Conservation (phyloP, 169 alveolate species). For the Amoebophrya sp. region DNA sequence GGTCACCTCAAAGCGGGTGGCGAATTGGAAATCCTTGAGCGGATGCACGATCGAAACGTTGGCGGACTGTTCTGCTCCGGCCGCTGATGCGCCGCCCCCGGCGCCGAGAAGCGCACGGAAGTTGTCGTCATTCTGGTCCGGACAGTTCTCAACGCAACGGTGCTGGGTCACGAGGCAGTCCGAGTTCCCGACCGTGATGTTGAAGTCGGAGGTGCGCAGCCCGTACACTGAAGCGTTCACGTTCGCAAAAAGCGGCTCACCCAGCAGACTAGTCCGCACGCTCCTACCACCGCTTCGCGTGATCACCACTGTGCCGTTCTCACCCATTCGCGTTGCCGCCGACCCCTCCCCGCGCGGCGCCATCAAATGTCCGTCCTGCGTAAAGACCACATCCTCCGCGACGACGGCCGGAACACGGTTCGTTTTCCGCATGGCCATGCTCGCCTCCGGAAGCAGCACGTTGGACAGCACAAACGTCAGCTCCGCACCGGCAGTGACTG, state of each 20-base stretch:
- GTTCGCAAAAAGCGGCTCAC: conserved; percentile 1
- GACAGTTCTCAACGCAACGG: background rate
- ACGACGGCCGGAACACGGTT: background rate
- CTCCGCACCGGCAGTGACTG: background rate
- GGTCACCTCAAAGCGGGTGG: background rate
- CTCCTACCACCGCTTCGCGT: background rate
- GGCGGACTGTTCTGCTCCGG: background rate
- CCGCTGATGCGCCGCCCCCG: background rate
- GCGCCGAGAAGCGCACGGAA: background rate
- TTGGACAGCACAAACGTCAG: conserved; percentile 4
- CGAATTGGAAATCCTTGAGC: background rate
- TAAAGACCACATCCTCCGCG: background rate
- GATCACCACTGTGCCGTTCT: background rate
- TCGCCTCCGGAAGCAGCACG: background rate
- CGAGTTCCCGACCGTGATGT: background rate
- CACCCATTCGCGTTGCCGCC: background rate
- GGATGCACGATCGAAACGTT: conserved; percentile 17
- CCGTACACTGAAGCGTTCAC: background rate
- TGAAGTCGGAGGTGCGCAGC: background rate
- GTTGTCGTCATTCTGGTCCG: background rate
- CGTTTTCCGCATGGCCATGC: background rate
- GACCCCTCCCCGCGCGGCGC: background rate
- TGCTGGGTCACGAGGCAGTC: background rate
- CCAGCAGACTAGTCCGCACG: background rate
- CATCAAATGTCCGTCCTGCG: background rate